Base-by-base conservation (phyloP, 257 asterid genomes). In the Rhazya stricta region DNA sequence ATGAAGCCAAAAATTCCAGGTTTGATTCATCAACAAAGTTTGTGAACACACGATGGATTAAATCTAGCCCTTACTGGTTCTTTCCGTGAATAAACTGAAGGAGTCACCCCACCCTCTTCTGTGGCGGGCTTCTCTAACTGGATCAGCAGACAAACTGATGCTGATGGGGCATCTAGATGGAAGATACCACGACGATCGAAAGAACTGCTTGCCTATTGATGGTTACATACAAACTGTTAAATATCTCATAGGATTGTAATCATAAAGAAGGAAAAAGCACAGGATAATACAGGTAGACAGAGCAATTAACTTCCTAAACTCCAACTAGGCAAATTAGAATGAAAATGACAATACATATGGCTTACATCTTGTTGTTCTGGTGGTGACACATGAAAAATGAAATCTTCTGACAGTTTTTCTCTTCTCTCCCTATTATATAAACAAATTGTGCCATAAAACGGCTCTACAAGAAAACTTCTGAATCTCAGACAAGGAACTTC, bases 361-460 rank as follows among this genome's bases (percentile, higher is more conserved):
- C 99, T 95, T 89, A 95, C 99, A 79, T 95, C 93, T 80, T 85
- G 92, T 78, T 81, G 46, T 71, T 91, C 99, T 56, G 86, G 77
- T 58, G 99, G 98, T 81, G 83, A 80, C 79, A 85, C 78, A 69
- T 76, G 91, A 89, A 95, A 95, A 83, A 79, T 60, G 88, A 91
- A 92, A 87, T 95, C 99, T 85, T 95, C 99, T 0, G 99, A 95
- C 66, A 92, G 97, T 81, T 92, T 95, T 88, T 95, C 99, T 83
- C 94, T 95, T 92, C 99, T 91, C 93, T 95, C 99, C 88, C 97
- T 88, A 86, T 95, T 95, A 78, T 95, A 95, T 83, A 95, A 82
- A 82, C 97, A 95, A 82, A 95, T 92, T 71, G 98, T 91, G 89
- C 99, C 99, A 83, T 87, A 83, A 85, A 95, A 95, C 79, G 99